Evolutionary conservation across 257 asterid genomes (phyloP), one percentile per base, ranked within the genome.

Genomic region (Solanum pinnatisectum): DNA sequence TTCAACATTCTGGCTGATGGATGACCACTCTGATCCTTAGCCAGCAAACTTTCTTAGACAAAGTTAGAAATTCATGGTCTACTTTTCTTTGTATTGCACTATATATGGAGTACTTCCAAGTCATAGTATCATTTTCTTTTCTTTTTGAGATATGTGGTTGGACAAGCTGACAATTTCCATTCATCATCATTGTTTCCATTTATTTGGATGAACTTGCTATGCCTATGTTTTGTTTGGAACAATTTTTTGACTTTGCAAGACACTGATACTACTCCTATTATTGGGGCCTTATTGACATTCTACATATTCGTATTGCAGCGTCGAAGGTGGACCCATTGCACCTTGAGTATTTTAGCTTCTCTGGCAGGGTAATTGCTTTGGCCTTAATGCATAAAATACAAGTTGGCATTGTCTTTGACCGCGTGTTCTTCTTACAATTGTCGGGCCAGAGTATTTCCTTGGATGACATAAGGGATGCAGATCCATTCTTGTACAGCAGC

Each of bases 301-400:
- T 44, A 16, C 85, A 81, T 87, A 59, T 87, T 89, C 23, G 88
- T 65, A 88, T 87, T 93, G 95, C 98, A 97, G 99, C 97, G 25
- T 97, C 98, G 25, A 94, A 92, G 91, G 99, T 97, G 95, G 95
- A 97, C 90, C 98, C 98, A 10, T 46, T 95, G 95, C 98, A 95
- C 93, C 98, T 94, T 30, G 94, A 95, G 85, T 97, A 97, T 90
- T 97, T 94, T 90, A 92, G 86, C 89, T 96, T 97, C 92, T 88
- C 95, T 27, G 99, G 99, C 89, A 93, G 98, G 91, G 93, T 96
- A 90, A 93, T 96, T 89, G 99, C 99, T 71, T 91, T 97, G 87
- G 96, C 98, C 87, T 91, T 97, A 93, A 94, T 97, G 95, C 98
- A 96, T 85, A 97, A 94, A 91, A 91, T 97, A 78, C 99, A 97